Conservation (phyloP, 257 asterid genomes). For the Rhazya stricta region DNA sequence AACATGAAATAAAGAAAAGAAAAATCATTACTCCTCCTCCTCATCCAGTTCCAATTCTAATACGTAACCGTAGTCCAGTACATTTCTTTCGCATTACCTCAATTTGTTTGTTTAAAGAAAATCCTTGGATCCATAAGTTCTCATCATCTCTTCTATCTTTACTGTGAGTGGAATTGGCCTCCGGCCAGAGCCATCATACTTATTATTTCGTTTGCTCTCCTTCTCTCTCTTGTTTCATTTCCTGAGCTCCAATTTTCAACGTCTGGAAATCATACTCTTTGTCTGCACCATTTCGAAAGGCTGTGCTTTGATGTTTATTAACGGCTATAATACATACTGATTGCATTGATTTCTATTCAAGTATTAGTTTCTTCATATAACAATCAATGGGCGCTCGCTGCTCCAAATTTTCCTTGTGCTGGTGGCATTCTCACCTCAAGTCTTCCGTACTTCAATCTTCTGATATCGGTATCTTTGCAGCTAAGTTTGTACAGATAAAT, state of each 20-base stretch:
- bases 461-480: conserved; percentile 28
- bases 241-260: conserved; percentile 2
- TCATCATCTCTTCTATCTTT: conserved; percentile 6
- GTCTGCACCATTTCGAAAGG: conserved; percentile 6
- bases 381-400: conserved; percentile 45
- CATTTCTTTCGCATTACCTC: background rate
- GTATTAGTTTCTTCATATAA: conserved; percentile 6
- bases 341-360: conserved; percentile 2
- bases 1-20: conserved; percentile 1
- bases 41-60: background rate
- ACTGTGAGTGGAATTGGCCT: background rate
- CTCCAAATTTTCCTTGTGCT: conserved; percentile 40
- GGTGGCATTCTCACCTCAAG: conserved; percentile 48
- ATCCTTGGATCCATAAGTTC: conserved; percentile 7
- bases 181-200: conserved; percentile 6
- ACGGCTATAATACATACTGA: conserved; percentile 2
- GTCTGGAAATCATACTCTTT: background rate
- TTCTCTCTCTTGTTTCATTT: background rate
- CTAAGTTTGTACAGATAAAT: background rate
- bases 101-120: background rate
- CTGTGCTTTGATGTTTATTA: conserved; percentile 2
- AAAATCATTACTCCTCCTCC: background rate
- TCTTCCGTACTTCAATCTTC: conserved; percentile 35
- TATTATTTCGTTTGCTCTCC: conserved; percentile 4
- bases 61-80: background rate